These are phyloP conservation scores for Kodamaea nitidulidarum DNA, from an alignment of 805 yeast species.

Conservation along the genomic window DNA sequence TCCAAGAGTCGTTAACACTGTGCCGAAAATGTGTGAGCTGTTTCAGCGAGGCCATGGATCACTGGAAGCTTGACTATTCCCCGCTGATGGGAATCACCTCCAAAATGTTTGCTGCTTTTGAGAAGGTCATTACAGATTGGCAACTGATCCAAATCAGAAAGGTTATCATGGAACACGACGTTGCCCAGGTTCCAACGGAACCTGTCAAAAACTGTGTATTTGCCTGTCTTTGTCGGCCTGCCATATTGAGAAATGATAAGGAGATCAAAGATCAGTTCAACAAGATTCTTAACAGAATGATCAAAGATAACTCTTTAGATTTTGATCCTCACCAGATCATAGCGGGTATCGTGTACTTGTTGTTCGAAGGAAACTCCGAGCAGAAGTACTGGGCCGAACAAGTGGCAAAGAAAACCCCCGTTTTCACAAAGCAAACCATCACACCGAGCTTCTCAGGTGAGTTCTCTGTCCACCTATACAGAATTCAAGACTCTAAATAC, in stretches of 20 bases:
- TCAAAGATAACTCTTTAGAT: neutral
- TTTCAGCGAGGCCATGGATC: constrained; percentile 45
- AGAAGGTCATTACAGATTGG: constrained; percentile 4
- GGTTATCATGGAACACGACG: neutral
- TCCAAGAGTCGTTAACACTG: constrained; percentile 36
- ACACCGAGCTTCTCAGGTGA: constrained; percentile 41
- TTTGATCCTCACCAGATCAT: constrained; percentile 1
- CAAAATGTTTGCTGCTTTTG: constrained; percentile 7
- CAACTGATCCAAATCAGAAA: constrained; percentile 10
- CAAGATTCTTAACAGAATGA: constrained; percentile 3
- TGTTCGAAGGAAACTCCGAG: constrained; percentile 49
- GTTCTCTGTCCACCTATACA: constrained; percentile 45
- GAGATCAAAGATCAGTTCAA: constrained; percentile 5
- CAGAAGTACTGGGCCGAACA: constrained; percentile 48
- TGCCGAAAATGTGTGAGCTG: constrained; percentile 54
- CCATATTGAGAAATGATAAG: constrained; percentile 6
- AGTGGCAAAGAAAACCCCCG: neutral
- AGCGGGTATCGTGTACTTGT: constrained; percentile 53
- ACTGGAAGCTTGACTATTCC: constrained; percentile 7
- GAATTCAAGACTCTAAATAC: constrained; percentile 49
- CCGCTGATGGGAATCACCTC: constrained; percentile 6
- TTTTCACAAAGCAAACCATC: constrained; percentile 2
- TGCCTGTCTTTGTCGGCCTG: constrained; percentile 11
- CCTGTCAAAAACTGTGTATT: constrained; percentile 9
- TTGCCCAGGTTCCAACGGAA: neutral